These are phyloP conservation scores for Silene conica DNA, from an alignment of 148 eudicot genomes.

Conservation along the genomic window DNA sequence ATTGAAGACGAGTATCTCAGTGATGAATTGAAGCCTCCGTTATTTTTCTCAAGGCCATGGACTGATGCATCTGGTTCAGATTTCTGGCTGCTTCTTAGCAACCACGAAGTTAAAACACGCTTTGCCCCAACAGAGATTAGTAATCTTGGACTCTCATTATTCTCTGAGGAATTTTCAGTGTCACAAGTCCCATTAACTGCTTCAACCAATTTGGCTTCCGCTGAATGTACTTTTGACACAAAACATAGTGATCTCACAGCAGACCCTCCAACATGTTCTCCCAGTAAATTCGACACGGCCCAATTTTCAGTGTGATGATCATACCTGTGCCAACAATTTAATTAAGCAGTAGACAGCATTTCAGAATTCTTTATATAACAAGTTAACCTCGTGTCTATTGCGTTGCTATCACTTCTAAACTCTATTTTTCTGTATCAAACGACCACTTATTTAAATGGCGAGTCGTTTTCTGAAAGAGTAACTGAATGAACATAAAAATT, in stretches of 20 bases:
- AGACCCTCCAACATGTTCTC: conserved; percentile 99
- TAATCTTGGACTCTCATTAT: conserved; percentile 45
- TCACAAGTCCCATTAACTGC: conserved; percentile 26
- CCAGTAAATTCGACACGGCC: conserved; percentile 78
- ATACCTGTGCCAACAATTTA: conserved; percentile 45
- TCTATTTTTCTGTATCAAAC: background rate
- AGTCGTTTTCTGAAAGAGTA: background rate
- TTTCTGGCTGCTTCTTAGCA: conserved; percentile 35
- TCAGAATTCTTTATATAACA: background rate
- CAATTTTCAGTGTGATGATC: conserved; percentile 49
- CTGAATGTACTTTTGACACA: conserved; percentile 57
- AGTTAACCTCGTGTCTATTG: background rate
- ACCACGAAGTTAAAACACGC: conserved; percentile 91
- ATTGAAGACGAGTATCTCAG: conserved; percentile 30
- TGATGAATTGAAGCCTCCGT: conserved; percentile 27
- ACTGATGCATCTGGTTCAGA: conserved; percentile 26
- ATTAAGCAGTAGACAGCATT: background rate
- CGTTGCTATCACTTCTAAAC: background rate
- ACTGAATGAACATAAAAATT: background rate
- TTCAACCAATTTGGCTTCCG: conserved; percentile 31
- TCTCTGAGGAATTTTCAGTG: conserved; percentile 28
- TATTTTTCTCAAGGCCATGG: conserved; percentile 20
- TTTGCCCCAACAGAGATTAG: conserved; percentile 96
- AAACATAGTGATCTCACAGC: conserved; percentile 88
- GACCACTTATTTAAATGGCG: background rate